Evolutionary conservation across 352 stramenopile genomes (phyloP), one percentile per base, ranked within the genome.

Genomic region (Pythium brachiatum): DNA sequence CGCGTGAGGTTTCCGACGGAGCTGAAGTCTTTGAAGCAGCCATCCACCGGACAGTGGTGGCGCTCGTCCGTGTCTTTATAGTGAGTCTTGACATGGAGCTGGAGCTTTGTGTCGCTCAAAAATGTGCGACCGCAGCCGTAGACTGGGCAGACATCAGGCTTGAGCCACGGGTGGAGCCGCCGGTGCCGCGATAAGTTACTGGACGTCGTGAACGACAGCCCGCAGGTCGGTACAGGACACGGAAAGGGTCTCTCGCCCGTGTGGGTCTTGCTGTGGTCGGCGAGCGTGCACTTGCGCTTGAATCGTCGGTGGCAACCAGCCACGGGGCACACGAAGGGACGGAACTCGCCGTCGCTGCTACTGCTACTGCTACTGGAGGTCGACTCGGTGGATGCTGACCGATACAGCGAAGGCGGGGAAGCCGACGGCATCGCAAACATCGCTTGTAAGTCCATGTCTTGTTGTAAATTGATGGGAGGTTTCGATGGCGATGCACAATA

Each of bases 231-330:
- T n/a, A 73, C 71, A 11, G 53, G 56, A 54, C 78, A 89, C 26
- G 73, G 48, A 56, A 90, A 79, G 4, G 83, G 81, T 60, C 90
- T 82, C 67, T 90, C 81, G 20, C 83, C 83, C 53, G 81, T 91
- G 72, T 92, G 83, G 39, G 82, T 93, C 78, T 93, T 93, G 60
- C 88, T 75, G 62, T 93, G 83, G 54, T 89, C 80, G 48, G 81
- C 83, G 53, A 89, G 68, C 39, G 83, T 90, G 66, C 87, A 90
- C 53, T 85, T 86, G 66, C 81, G 81, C 66, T 88, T 79, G 72
- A 90, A 88, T 6, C 79, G 79, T 16, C 69, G 74, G 21, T 47
- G 57, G 55, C 77, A 89, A 1, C 57, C 57, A 12, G 76, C 69
- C 48, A 82, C 73, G n/a, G 76, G 75, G 53, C 78, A 87, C 21